Evolutionary conservation across 108 stramenopile species (phyloP).

Genomic region (Chaetoceros tenuissimus): DNA sequence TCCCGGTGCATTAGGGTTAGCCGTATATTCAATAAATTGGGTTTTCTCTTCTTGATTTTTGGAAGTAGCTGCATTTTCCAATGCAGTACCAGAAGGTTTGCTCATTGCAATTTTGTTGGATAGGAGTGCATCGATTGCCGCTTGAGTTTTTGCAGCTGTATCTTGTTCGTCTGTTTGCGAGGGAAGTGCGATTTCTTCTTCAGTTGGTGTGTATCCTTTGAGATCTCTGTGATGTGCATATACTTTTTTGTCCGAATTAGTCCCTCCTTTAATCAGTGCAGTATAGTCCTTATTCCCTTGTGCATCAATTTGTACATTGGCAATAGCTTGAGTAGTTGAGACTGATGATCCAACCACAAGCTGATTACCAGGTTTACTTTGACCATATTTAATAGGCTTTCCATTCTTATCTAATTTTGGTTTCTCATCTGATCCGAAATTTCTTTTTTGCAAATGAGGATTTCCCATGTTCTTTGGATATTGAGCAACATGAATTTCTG

Average conservation of each 20-base stretch:
- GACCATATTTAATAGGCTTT: neutral
- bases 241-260: slow-evolving; percentile 83
- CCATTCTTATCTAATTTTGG: neutral
- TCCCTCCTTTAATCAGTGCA: slow-evolving; percentile 91
- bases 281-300: slow-evolving; percentile 88
- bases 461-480: slow-evolving; percentile 98
- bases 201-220: slow-evolving; percentile 55
- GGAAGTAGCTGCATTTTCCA: slow-evolving; percentile 64
- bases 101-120: slow-evolving; percentile 70
- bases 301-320: slow-evolving; percentile 84
- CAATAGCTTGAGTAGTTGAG: slow-evolving; percentile 53
- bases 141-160: slow-evolving; percentile 82
- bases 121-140: slow-evolving; percentile 77
- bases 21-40: slow-evolving; percentile 94
- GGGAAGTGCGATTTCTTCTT: slow-evolving; percentile 82
- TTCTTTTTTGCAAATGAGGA: slow-evolving; percentile 35
- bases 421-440: slow-evolving; percentile 2
- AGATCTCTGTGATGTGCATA: slow-evolving; percentile 81
- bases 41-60: slow-evolving; percentile 72
- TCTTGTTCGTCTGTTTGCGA: slow-evolving; percentile 76
- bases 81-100: slow-evolving; percentile 77
- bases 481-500: slow-evolving; percentile 98
- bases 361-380: neutral
- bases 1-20: slow-evolving; percentile 94
- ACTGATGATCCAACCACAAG: slow-evolving; percentile 1